Percentiles rank a stretch among this genome's conserved stretches.
Conservation (phyloP, 2,329 filamentous ascomycete species). For the Cladosporium halotolerans region DNA sequence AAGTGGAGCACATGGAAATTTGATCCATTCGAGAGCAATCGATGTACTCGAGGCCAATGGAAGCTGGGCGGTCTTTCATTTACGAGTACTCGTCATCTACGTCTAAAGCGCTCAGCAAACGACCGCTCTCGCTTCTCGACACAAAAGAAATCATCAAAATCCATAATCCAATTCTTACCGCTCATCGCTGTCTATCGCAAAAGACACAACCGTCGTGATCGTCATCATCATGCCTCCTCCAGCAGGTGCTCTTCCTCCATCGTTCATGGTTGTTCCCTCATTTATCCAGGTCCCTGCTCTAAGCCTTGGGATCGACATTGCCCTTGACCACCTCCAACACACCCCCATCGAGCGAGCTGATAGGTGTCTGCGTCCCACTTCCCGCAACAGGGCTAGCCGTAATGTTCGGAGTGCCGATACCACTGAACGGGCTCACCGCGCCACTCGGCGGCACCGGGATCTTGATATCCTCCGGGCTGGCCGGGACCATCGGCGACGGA, state of each 20-base stretch:
- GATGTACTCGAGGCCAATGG: no score
- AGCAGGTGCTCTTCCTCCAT: no score
- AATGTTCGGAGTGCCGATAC: constrained; percentile 31
- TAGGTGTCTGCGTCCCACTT: constrained; percentile 14
- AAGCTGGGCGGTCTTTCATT: no score
- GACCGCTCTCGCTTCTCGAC: no score
- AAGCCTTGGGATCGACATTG: constrained; percentile 5
- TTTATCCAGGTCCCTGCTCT: constrained; percentile 18
- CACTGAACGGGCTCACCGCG: constrained; percentile 44
- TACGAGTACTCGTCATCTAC: no score
- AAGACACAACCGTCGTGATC: not conserved
- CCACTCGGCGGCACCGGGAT: constrained; percentile 62
- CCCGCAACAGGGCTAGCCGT: not conserved
- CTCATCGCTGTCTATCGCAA: not conserved
- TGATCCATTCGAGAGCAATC: no score
- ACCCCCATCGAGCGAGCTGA: constrained; percentile 1
- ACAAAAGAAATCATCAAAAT: no score
- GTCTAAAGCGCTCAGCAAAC: no score
- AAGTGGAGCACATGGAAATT: no score
- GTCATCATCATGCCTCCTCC: not conserved
- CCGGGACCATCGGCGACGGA: constrained; percentile 61
- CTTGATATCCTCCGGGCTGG: constrained; percentile 72
- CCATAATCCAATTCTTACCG: no score
- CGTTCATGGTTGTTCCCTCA: no score
- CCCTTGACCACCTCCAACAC: constrained; percentile 1